Percentiles rank a stretch among this genome's conserved stretches.
Conservation (phyloP, 73 alveolate genomes). For the Durusdinium trenchii region DNA sequence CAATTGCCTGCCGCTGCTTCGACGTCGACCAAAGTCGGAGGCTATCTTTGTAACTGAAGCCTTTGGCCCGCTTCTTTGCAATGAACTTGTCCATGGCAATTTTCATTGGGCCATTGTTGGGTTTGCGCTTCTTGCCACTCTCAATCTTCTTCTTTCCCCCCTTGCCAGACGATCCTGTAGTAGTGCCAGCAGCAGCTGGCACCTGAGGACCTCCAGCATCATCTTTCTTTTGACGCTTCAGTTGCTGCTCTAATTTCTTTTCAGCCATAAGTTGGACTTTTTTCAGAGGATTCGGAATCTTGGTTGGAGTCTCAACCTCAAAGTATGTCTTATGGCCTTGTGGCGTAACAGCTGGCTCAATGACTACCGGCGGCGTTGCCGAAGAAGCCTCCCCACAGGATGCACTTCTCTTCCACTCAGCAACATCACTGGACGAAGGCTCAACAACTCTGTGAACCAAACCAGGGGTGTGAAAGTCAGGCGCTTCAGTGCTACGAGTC, state of each 20-base stretch:
- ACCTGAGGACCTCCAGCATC: background rate
- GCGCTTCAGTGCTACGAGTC: too few relatives aligned
- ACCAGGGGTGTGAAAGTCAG: too few relatives aligned
- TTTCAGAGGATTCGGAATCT: background rate
- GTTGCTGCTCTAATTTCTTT: background rate
- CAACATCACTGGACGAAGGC: too few relatives aligned
- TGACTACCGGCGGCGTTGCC: too few relatives aligned
- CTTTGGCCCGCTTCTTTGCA: background rate
- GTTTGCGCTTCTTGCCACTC: background rate
- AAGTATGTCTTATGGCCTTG: too few relatives aligned
- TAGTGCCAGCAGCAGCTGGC: background rate
- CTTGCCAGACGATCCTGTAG: background rate
- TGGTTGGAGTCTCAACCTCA: background rate
- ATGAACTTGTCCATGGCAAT: background rate
- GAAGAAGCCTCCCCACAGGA: too few relatives aligned
- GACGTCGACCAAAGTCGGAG: background rate
- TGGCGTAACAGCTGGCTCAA: too few relatives aligned
- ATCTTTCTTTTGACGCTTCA: background rate
- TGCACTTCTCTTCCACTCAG: too few relatives aligned
- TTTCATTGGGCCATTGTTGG: background rate
- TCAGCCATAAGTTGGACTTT: background rate
- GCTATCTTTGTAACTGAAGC: background rate
- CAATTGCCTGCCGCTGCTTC: background rate
- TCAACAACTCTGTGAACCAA: too few relatives aligned
- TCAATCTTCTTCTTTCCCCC: background rate